Base-by-base conservation (phyloP, 192 early-diverging fungal species). In the Obelidium mucronatum region DNA sequence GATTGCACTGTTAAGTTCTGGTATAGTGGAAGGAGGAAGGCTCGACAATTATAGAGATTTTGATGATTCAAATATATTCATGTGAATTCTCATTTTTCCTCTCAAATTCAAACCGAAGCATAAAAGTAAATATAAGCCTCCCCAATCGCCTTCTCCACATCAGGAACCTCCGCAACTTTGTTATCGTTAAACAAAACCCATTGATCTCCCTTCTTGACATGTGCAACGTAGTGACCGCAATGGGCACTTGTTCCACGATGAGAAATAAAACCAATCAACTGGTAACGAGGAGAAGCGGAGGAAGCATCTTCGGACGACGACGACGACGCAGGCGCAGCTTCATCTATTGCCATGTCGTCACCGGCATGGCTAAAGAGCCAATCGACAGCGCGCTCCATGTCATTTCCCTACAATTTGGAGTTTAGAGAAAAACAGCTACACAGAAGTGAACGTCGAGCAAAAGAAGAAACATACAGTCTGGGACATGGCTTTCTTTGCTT, bases 131-230 rank as follows among this genome's bases (percentile, higher is more conserved):
- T 82, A 60, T 87, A 87, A 19, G 80, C 85, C 51, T 84, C 82
- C 13, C 67, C 72, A 33, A 82, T 48, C 11, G 80, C 81, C 56
- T 77, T 73, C 31, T 82, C 78, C 1, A 79, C 55, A 52, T 86
- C 80, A 8, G 89, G 82, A 48, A 92, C 89, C 37, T 79, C 83
- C 4, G 92, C 98, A 6, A 98, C 98, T 83, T 94, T 96, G 74
- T 96, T 89, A 82, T 99, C 98, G 83, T 99, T 99, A 84, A 92
- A 97, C 67, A 99, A 81, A 64, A 92, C 89, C 98, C 98, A 99
- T 42, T 81, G 76, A 37, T 85, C 88, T n/a, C 88, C 91, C 40
- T 82, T 81, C 60, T 86, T 86, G 51, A 96, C 84, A 65, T 94
- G 95, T 22, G 93, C 91, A 13, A 99, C 94, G 80, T 99, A 99